Conservation (phyloP, 2,329 filamentous ascomycete species). For the Claviceps quebecensis region DNA sequence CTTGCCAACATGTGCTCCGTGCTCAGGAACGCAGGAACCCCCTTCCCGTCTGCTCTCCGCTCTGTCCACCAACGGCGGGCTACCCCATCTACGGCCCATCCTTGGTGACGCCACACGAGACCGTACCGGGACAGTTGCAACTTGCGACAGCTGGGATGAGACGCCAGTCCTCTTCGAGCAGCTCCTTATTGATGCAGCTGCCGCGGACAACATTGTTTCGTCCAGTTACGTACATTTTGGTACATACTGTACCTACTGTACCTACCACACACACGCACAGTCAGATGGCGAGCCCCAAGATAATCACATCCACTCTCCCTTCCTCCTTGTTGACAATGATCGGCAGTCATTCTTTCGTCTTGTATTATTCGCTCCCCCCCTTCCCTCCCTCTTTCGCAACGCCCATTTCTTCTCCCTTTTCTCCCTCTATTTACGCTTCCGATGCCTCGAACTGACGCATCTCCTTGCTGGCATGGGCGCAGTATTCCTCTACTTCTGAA, state of each 20-base stretch:
- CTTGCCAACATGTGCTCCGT: neutral
- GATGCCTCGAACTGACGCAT: neutral
- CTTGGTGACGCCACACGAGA: conserved; percentile 12
- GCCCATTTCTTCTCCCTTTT: neutral
- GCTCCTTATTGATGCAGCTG: neutral
- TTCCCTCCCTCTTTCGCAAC: neutral
- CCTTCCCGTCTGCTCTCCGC: neutral
- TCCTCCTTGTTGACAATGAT: neutral
- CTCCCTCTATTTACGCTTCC: neutral
- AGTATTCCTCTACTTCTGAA: conserved; percentile 65
- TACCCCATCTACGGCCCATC: neutral
- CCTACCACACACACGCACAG: neutral
- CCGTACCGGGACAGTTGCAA: neutral
- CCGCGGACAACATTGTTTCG: no score
- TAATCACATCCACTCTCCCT: neutral
- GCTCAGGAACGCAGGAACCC: neutral
- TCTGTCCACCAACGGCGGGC: neutral
- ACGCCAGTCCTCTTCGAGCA: conserved; percentile 17
- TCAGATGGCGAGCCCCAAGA: conserved; percentile 2
- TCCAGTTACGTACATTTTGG: neutral
- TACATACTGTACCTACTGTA: no score
- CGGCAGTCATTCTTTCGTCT: neutral
- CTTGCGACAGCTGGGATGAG: conserved; percentile 12
- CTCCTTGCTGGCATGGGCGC: conserved; percentile 2
- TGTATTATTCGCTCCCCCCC: neutral